These are phyloP conservation scores for Parsonsia alboflavescens DNA, from an alignment of 257 asterid species.

Conservation along the genomic window DNA sequence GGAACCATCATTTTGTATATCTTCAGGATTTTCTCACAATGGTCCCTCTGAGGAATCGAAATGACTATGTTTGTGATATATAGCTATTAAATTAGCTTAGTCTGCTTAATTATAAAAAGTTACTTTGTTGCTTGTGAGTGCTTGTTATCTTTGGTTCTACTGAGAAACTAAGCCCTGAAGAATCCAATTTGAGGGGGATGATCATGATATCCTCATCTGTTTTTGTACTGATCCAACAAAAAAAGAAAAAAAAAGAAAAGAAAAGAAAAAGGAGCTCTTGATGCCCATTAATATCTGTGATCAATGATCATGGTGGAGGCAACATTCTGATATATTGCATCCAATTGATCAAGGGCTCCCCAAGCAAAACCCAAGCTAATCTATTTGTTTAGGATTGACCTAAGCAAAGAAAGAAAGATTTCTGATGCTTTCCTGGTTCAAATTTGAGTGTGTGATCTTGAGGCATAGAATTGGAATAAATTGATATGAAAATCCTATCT, in stretches of 20 bases:
- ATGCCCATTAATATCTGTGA: too few relatives aligned
- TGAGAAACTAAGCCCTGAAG: neutral
- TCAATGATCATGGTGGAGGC: too few relatives aligned
- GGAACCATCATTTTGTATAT: neutral
- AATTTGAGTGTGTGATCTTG: neutral
- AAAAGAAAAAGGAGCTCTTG: too few relatives aligned
- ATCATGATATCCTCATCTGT: neutral
- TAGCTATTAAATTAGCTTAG: neutral
- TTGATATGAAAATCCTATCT: neutral
- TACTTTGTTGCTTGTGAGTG: too few relatives aligned
- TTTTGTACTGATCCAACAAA: neutral
- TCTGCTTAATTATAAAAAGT: neutral
- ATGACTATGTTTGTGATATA: neutral
- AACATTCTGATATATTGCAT: neutral
- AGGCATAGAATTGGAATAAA: neutral
- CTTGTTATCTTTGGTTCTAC: neutral
- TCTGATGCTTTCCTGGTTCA: constrained; percentile 3
- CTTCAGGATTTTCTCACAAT: neutral
- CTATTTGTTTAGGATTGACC: neutral
- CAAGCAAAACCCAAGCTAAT: too few relatives aligned
- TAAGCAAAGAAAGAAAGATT: neutral
- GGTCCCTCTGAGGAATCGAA: neutral
- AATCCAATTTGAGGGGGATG: neutral
- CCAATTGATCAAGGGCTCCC: neutral
- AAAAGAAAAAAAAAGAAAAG: neutral